These are phyloP conservation scores for Withania somnifera DNA, from an alignment of 305 asterid species.

Conservation along the genomic window DNA sequence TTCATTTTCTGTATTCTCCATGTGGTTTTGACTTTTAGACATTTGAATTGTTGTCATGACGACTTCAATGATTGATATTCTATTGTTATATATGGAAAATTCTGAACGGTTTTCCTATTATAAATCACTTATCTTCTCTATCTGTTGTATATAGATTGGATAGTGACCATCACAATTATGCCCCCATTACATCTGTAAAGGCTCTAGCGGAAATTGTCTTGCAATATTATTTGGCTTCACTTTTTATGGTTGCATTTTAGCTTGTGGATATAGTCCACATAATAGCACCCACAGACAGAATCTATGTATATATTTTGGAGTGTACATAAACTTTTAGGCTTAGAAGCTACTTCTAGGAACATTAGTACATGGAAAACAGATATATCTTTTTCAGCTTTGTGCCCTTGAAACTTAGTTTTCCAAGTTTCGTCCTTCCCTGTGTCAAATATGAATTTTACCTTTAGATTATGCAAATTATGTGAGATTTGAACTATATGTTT, in stretches of 20 bases:
- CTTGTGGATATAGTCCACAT: background rate
- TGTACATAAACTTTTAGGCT: background rate
- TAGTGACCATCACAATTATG: background rate
- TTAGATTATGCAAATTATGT: background rate
- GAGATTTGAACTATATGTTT: background rate
- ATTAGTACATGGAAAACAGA: background rate
- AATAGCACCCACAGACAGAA: background rate
- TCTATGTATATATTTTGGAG: background rate
- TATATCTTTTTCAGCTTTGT: background rate
- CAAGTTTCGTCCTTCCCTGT: background rate
- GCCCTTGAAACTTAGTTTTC: background rate
- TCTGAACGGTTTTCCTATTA: background rate
- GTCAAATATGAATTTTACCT: background rate
- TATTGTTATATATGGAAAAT: background rate
- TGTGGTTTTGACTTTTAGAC: background rate
- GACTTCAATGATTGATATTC: background rate
- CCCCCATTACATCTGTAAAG: background rate
- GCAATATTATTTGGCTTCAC: too few species aligned
- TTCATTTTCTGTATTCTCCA: background rate
- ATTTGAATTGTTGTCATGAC: background rate
- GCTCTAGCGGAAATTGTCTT: background rate
- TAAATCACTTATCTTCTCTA: background rate
- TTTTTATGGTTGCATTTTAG: background rate
- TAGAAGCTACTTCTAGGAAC: background rate
- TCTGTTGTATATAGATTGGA: background rate